A percentile compares a stretch with the other conserved stretches of the same genome.
Conservation (phyloP, 225 moss, liverwort and hornwort genomes). For the Asterella californica region DNA sequence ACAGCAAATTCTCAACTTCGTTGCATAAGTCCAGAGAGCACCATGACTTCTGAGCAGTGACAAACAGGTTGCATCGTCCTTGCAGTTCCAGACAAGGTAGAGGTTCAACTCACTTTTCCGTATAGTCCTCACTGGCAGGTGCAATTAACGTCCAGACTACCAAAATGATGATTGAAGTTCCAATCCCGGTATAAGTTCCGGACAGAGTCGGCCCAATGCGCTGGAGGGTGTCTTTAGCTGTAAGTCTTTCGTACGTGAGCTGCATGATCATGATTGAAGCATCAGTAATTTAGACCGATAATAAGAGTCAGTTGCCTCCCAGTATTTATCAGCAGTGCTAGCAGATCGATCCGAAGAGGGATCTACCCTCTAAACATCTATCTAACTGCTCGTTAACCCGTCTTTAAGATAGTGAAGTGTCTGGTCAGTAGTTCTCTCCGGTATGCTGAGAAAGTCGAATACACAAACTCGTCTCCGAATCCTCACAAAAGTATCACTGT, state of each 20-base stretch:
- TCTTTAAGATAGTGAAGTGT: too few relatives aligned
- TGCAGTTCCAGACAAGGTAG: not conserved
- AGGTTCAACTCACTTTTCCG: conserved; percentile 15
- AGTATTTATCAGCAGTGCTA: not conserved
- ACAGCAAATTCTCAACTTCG: not conserved
- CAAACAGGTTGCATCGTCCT: not conserved
- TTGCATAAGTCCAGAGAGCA: not conserved
- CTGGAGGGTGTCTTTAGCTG: conserved; percentile 25
- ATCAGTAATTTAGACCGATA: not conserved
- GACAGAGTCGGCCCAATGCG: conserved; percentile 28
- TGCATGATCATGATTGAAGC: not conserved
- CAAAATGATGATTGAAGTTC: conserved; percentile 19
- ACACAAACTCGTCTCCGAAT: too few relatives aligned
- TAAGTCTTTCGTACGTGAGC: conserved; percentile 25
- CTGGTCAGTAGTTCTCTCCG: too few relatives aligned
- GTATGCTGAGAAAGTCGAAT: too few relatives aligned
- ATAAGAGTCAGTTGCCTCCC: not conserved
- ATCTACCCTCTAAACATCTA: not conserved
- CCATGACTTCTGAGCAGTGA: not conserved
- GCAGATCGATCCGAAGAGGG: not conserved
- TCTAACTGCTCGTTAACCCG: too few relatives aligned
- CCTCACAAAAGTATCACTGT: too few relatives aligned
- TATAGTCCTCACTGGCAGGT: conserved; percentile 18
- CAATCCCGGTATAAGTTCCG: conserved; percentile 17
- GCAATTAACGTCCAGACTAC: conserved; percentile 24